Base-by-base conservation (phyloP, 441 rosid species). In the Iberis amara region DNA sequence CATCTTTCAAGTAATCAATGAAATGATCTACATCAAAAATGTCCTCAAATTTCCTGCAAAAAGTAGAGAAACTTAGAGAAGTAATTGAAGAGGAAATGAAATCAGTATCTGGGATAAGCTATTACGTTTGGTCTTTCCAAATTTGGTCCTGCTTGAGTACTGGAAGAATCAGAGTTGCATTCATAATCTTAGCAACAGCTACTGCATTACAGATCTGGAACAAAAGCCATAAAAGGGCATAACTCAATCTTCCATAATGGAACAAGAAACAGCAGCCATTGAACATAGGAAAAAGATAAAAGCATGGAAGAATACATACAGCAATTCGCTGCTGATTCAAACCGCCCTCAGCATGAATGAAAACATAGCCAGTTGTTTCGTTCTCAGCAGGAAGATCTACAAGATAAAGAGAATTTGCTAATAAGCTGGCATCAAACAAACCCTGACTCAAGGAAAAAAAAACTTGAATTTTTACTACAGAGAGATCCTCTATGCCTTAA, bases 131-230 rank as follows among this genome's bases (percentile, higher is more conserved):
- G 72, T 92, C 98, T 66, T 92, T 88, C 98, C 98, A 88, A 62
- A 92, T 92, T 71, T 92, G 98, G 68, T 92, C 98, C 73, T 92
- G 96, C 88, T 92, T 92, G 68, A 92, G 66, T 48, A 92, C 99
- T 45, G 99, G 97, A 55, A 92, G 77, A 65, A 92, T 92, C 61
- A 92, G 85, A 53, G 97, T 89, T 40, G 97, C 96, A 73, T 92
- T 89, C 97, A 92, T 61, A 68, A 92, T 92, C 76, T 86, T 92
- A 35, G 99, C 96, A 59, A 92, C 98, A 47, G 94, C 98, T 64
- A 92, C 98, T 0, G 98, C 98, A 79, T 92, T 92, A 71, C 99
- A 89, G 66, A 92, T 92, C 99, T 92, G 82, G 72, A 11, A 48
- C 30, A 42, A 28, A 46, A 9, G 40, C 15, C 39, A 52, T 27